Percentiles rank a stretch among this genome's conserved stretches.
Conservation (phyloP, 352 stramenopile genomes). For the Elongisporangium undulatum region DNA sequence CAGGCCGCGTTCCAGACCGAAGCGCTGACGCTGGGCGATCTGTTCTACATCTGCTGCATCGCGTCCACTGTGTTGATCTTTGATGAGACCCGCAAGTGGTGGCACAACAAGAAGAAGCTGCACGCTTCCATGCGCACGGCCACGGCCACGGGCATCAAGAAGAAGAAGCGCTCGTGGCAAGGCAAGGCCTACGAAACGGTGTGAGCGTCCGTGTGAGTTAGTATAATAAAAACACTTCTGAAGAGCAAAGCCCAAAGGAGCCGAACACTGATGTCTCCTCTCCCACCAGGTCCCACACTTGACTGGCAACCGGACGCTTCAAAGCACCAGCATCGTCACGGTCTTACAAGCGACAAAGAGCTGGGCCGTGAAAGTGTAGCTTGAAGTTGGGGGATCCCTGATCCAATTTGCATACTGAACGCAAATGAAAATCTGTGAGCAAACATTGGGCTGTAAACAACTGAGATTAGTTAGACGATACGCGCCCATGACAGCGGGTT, state of each 20-base stretch:
- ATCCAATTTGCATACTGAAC: background rate
- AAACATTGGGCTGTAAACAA: background rate
- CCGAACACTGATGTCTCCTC: too few relatives aligned
- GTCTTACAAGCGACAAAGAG: too few relatives aligned
- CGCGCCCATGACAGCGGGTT: background rate
- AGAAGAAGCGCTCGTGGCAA: slow-evolving; percentile 71
- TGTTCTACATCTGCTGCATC: slow-evolving; percentile 91
- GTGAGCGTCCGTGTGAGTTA: slow-evolving; percentile 8
- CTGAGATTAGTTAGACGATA: background rate
- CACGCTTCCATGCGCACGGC: slow-evolving; percentile 29
- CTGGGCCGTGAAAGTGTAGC: background rate
- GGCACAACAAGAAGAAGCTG: slow-evolving; percentile 27
- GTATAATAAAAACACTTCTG: background rate
- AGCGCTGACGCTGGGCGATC: slow-evolving; percentile 87
- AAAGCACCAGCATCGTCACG: background rate
- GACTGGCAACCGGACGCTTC: too few relatives aligned
- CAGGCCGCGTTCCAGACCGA: slow-evolving; percentile 97
- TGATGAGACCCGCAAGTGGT: slow-evolving; percentile 93
- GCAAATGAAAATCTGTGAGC: background rate
- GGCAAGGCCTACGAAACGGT: slow-evolving; percentile 66
- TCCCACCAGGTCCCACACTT: background rate
- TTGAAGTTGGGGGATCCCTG: background rate
- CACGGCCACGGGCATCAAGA: slow-evolving; percentile 39
- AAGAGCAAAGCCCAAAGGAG: background rate
- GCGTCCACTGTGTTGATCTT: slow-evolving; percentile 92